phyloP scores from a whole-genome alignment of 2,329 filamentous ascomycete species.

The Cryoendolithus antarcticus region DNA sequence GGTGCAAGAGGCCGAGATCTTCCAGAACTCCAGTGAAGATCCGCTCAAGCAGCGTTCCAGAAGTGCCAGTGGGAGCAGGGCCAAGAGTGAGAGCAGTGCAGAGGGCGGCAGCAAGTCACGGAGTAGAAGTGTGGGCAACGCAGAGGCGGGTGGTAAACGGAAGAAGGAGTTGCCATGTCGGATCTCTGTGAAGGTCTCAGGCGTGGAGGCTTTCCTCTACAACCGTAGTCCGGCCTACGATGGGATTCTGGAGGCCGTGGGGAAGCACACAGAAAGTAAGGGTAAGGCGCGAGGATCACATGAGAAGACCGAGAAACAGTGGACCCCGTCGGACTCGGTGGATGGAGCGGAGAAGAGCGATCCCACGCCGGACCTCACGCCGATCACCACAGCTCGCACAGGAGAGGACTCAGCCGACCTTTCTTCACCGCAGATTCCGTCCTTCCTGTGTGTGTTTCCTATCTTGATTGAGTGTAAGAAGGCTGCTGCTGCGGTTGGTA shows the following conservation, averaged over 20 bases:
- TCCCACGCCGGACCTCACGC: too few species aligned
- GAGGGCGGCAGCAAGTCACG: conserved; percentile 7
- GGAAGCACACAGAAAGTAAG: conserved; percentile 13
- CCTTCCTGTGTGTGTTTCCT: conserved; percentile 66
- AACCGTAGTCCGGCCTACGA: conserved; percentile 91
- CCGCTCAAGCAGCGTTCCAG: conserved; percentile 6
- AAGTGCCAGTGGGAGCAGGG: neutral
- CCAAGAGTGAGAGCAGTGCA: neutral
- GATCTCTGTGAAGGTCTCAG: conserved; percentile 65
- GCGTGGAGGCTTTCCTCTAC: conserved; percentile 93
- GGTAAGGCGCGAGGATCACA: too few species aligned
- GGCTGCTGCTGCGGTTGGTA: conserved; percentile 81
- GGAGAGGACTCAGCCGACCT: too few species aligned
- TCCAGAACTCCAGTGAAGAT: conserved; percentile 18
- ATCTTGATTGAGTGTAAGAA: conserved; percentile 71
- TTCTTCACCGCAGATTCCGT: conserved; percentile 30
- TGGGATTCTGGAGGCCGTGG: conserved; percentile 59
- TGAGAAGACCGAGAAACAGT: too few species aligned
- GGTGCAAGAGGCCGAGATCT: conserved; percentile 60
- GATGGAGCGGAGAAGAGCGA: too few species aligned
- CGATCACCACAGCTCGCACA: too few species aligned
- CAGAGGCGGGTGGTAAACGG: conserved; percentile 30
- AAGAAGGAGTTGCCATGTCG: conserved; percentile 62
- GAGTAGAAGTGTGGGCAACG: conserved; percentile 29
- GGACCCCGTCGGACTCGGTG: too few species aligned